Evolutionary conservation across 176 grass and related monocot genomes (phyloP), one percentile per base, ranked within the genome.

Genomic region (Avena insularis): DNA sequence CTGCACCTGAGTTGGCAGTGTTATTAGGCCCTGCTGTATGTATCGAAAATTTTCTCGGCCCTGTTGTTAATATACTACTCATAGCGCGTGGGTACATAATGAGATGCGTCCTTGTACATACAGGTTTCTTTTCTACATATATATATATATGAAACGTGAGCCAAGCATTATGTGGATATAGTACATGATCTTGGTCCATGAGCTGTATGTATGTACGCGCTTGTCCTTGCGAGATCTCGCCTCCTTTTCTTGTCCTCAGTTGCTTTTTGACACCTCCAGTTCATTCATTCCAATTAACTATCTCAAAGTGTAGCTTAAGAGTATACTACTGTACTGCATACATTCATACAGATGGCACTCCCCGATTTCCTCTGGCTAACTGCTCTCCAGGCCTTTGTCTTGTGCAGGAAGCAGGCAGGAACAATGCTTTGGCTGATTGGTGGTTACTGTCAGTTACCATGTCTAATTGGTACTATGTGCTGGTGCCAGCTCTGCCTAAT

Each of bases 51-150:
- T 88, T 94, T 92, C 57, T 49, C 68, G 55, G 74, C 66, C 92
- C 70, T 56, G 64, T 89, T 91, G 90, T 94, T 89, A 63, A 91
- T 91, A 43, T 43, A 43, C 40, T 43, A 86, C 67, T 84, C 66
- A 75, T 56, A 89, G 76, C 31, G 65, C 59, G 61, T 74, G 51
- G 51, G 90, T 91, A 87, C 77, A 90, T 77, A 92, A 83, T 80
- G 74, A 89, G 83, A 82, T 72, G 54, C 19, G 36, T 82, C 84
- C 79, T 89, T 93, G 93, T 95, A 95, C 89, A 95, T 92, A 95
- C 81, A 95, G 93, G 82, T 90, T 72, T 71, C 2, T 71, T 90
- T 72, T 71, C 2, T 71, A 84, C 51, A 85, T 43, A 43, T 63
- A 84, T 60, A 84, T 60, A 25, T 29, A 61, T 59, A 85, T 90